Evolutionary conservation across 768 basidiomycete genomes (phyloP), one percentile per base, ranked within the genome.

Genomic region (Rhodotorula taiwanensis): DNA sequence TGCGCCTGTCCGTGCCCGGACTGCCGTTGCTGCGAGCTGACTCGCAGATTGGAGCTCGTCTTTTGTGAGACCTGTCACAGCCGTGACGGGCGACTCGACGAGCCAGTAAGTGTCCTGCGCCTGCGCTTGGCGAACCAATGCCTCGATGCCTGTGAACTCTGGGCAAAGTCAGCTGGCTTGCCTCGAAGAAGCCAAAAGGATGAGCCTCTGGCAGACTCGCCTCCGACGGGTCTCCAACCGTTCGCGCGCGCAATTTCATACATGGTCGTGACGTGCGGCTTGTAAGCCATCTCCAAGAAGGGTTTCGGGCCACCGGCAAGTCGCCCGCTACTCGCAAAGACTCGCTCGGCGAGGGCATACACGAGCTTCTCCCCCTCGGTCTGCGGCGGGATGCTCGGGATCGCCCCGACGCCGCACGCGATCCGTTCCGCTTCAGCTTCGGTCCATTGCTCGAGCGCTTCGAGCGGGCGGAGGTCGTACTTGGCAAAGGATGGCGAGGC

Each of bases 71-170:
- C 49, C 44, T 5, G 21, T n/a, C 2, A 42, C 3, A 16, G 53
- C 48, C 1, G 57, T 55, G 21, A 34, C 44, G 0, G 55, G 33
- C 10, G 62, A 56, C 36, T 54, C 41, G 4, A 48, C n/a, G 4
- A 68, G 51, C 71, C 71, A 72, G 42, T 53, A 62, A 5, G 43
- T 27, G 41, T 65, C 49, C 18, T 72, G 71, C 7, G 66, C 66
- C 20, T 62, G 33, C 1, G 62, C 71, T 60, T 73, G 70, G 58
- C 70, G 64, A 34, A 70, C 60, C 52, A 73, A 68, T 10, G 72
- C 70, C 44, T 73, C 69, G 55, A 70, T 64, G 8, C 72, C 72
- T 58, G 36, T 6, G 27, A 27, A 18, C 11, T 30, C 31, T 30
- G 31, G 18, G 11, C 4, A 30, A 14, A 9, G 10, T 16, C 11